phyloP scores from a whole-genome alignment of 345 rosid species.

The Combretum micranthum region DNA sequence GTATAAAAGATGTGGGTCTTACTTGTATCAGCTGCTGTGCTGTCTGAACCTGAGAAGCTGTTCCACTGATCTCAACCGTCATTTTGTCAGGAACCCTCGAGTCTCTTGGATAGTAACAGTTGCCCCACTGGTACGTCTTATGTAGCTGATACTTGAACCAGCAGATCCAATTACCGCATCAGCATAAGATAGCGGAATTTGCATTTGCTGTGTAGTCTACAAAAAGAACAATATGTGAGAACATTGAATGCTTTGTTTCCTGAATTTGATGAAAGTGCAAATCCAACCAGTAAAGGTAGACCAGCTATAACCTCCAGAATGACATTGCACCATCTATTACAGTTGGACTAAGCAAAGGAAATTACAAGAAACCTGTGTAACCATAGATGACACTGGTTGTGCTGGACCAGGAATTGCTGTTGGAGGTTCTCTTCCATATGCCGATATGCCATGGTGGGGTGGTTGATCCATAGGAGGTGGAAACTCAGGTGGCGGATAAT shows the following conservation, averaged over 20 bases:
- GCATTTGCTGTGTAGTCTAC: constrained; percentile 91
- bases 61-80: constrained; percentile 98
- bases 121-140: constrained; percentile 95
- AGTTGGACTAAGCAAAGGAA: not conserved
- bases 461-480: constrained; percentile 78
- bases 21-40: constrained; percentile 97
- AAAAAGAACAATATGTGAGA: constrained; percentile 4
- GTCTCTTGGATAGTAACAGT: constrained; percentile 95
- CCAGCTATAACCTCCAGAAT: no score
- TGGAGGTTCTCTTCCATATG: constrained; percentile 91
- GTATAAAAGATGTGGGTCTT: constrained; percentile 1
- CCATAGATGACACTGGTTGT: constrained; percentile 76
- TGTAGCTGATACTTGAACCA: constrained; percentile 93
- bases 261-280: no score
- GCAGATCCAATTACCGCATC: constrained; percentile 96
- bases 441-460: constrained; percentile 93
- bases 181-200: constrained; percentile 84
- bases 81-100: constrained; percentile 94
- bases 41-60: constrained; percentile 96
- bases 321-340: no score
- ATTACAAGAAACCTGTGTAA: constrained; percentile 61
- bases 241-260: no score
- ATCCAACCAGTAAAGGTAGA: no score
- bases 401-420: constrained; percentile 58
- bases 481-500: constrained; percentile 76